phyloP scores from a whole-genome alignment of 192 early-diverging fungal species.

The Chytriomyces sp. region DNA sequence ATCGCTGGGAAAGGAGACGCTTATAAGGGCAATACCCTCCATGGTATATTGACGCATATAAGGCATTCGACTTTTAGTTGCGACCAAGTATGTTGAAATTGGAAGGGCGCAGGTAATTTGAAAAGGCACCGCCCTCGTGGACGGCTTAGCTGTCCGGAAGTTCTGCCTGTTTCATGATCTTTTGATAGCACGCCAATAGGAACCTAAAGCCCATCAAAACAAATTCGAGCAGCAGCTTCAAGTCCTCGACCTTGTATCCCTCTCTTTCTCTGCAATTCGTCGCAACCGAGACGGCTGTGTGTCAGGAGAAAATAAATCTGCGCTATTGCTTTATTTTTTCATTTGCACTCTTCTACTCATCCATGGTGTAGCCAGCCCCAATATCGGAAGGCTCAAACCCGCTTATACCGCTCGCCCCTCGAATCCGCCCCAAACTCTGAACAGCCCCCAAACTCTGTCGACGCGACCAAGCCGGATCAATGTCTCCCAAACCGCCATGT shows the following conservation, averaged over 20 bases:
- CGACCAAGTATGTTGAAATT: slow-evolving; percentile 6
- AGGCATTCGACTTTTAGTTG: slow-evolving; percentile 54
- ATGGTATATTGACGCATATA: slow-evolving; percentile 60
- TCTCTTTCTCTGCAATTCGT: slow-evolving; percentile 67
- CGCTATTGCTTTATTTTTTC: too few species aligned
- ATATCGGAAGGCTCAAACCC: too few species aligned
- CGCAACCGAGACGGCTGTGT: slow-evolving; percentile 58
- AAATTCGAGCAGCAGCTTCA: slow-evolving; percentile 69
- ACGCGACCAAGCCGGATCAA: too few species aligned
- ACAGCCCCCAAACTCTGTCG: too few species aligned
- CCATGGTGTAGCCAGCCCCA: too few species aligned
- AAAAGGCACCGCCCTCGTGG: slow-evolving; percentile 92
- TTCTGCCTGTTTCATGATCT: slow-evolving; percentile 22
- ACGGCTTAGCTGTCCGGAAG: slow-evolving; percentile 85
- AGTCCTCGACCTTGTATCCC: slow-evolving; percentile 94
- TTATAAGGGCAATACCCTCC: slow-evolving; percentile 48
- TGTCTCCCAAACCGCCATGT: too few species aligned
- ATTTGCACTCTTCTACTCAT: too few species aligned
- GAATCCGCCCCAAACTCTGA: too few species aligned
- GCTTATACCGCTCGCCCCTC: too few species aligned
- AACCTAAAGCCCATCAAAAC: slow-evolving; percentile 63
- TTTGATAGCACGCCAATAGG: background rate
- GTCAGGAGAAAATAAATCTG: too few species aligned
- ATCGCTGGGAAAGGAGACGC: slow-evolving; percentile 16
- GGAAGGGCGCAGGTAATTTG: slow-evolving; percentile 89